Percentiles rank a stretch among this genome's conserved stretches.
These are phyloP conservation scores for Hermanozyma aechmeae DNA, from an alignment of 805 yeast genomes.

Conservation along the genomic window DNA sequence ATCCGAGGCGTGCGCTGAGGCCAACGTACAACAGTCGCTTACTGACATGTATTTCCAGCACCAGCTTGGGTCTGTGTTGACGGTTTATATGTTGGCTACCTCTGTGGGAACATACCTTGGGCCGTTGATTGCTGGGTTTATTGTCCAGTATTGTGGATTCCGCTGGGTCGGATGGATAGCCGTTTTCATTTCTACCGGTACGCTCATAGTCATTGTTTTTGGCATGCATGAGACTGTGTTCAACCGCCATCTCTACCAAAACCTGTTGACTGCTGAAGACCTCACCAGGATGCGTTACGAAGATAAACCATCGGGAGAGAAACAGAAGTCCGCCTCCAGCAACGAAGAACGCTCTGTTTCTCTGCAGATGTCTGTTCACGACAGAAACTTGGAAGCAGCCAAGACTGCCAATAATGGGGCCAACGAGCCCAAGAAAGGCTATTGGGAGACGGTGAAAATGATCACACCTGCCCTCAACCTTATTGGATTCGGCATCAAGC, in stretches of 20 bases:
- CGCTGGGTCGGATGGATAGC: conserved; percentile 77
- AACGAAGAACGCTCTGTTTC: conserved; percentile 4
- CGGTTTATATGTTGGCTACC: conserved; percentile 65
- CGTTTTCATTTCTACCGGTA: conserved; percentile 40
- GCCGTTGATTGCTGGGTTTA: conserved; percentile 71
- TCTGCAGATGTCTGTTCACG: conserved; percentile 7
- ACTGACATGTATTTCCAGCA: conserved; percentile 74
- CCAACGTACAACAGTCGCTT: conserved; percentile 57
- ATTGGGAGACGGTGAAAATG: conserved; percentile 36
- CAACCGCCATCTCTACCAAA: conserved; percentile 31
- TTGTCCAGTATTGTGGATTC: conserved; percentile 51
- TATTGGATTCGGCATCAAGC: conserved; percentile 56
- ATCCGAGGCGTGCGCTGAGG: conserved; percentile 69
- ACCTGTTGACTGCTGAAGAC: too few species aligned
- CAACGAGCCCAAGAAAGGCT: conserved; percentile 29
- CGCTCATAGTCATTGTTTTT: conserved; percentile 44
- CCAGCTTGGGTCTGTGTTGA: conserved; percentile 64
- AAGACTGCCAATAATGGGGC: conserved; percentile 21
- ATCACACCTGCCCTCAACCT: conserved; percentile 52
- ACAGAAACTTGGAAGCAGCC: conserved; percentile 6
- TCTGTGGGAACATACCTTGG: conserved; percentile 74
- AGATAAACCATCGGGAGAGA: too few species aligned
- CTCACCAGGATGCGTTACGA: too few species aligned
- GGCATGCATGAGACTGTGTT: conserved; percentile 65
- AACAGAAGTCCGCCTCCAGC: neutral